A percentile compares a stretch with the other conserved stretches of the same genome.
phyloP scores from a whole-genome alignment of 345 rosid species.

The Erysimum cheiranthoides region DNA sequence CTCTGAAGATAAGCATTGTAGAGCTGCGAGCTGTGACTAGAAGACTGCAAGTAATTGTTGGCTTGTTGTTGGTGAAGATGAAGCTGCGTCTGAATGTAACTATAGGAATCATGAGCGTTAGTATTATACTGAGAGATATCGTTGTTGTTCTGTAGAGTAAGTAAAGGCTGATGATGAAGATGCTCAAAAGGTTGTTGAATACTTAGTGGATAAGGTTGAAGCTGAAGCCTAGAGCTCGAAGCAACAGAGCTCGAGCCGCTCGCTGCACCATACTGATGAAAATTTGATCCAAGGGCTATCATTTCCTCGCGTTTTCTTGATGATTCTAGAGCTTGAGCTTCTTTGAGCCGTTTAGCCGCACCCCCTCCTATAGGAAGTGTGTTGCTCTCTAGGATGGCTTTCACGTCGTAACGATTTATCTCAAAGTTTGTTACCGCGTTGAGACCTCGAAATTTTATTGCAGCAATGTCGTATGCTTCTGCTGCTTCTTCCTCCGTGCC shows the following conservation, averaged over 20 bases:
- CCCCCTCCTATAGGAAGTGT: slow-evolving; percentile 97
- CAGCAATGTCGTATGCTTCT: slow-evolving; percentile 98
- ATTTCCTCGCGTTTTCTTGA: slow-evolving; percentile 85
- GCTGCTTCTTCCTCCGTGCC: slow-evolving; percentile 99
- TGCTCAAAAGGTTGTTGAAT: slow-evolving; percentile 68
- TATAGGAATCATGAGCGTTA: slow-evolving; percentile 62
- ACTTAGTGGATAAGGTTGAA: slow-evolving; percentile 68
- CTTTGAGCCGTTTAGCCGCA: slow-evolving; percentile 92
- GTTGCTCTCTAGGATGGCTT: slow-evolving; percentile 93
- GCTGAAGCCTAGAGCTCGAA: slow-evolving; percentile 54
- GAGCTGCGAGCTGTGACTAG: slow-evolving; percentile 58
- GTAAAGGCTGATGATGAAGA: slow-evolving; percentile 60
- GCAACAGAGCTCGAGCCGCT: slow-evolving; percentile 57
- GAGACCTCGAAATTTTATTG: slow-evolving; percentile 91
- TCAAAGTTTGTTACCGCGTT: slow-evolving; percentile 96
- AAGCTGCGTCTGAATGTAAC: slow-evolving; percentile 78
- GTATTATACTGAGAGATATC: slow-evolving; percentile 66
- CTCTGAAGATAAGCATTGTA: slow-evolving; percentile 74
- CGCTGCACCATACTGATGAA: slow-evolving; percentile 57
- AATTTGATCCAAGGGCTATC: slow-evolving; percentile 75
- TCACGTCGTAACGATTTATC: slow-evolving; percentile 95
- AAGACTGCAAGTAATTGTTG: slow-evolving; percentile 50
- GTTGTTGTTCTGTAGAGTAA: slow-evolving; percentile 72
- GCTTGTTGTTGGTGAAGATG: slow-evolving; percentile 69
- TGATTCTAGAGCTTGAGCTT: slow-evolving; percentile 95